phyloP scores from a whole-genome alignment of 495 filamentous ascomycete genomes.

The Aspergillus carlsbadensis region DNA sequence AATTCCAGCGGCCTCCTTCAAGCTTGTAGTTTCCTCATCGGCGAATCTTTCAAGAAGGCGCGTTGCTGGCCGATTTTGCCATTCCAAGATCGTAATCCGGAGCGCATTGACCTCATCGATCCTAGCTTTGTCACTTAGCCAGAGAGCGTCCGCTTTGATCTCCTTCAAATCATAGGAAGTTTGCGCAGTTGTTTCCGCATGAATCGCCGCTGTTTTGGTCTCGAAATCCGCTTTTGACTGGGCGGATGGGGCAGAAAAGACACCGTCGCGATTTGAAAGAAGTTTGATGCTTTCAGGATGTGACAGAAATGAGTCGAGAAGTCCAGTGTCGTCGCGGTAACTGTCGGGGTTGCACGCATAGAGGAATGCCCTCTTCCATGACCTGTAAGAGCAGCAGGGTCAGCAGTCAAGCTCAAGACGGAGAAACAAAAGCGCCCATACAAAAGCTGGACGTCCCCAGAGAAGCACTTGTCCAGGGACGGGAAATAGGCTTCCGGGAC shows the following conservation, averaged over 20 bases:
- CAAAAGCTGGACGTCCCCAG: constrained; percentile 58
- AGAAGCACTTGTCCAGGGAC: constrained; percentile 62
- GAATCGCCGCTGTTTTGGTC: constrained; percentile 86
- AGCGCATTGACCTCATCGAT: constrained; percentile 84
- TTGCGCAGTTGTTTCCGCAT: constrained; percentile 69
- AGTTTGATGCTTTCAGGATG: constrained; percentile 64
- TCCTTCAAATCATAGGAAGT: constrained; percentile 71
- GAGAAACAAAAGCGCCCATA: constrained; percentile 33
- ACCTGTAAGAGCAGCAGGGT: constrained; percentile 45
- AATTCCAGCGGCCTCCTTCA: constrained; percentile 64
- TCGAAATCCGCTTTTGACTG: constrained; percentile 74
- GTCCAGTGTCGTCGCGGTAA: constrained; percentile 45
- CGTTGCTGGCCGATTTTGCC: constrained; percentile 66
- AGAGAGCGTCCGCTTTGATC: constrained; percentile 82
- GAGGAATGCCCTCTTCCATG: constrained; percentile 73
- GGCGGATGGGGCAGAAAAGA: constrained; percentile 57
- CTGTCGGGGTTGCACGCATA: constrained; percentile 56
- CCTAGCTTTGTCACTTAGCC: constrained; percentile 72
- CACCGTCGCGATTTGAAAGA: constrained; percentile 61
- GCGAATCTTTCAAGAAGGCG: constrained; percentile 66
- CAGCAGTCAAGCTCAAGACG: constrained; percentile 1
- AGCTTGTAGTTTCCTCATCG: constrained; percentile 63
- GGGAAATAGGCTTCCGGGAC: constrained; percentile 59
- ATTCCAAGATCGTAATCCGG: constrained; percentile 77
- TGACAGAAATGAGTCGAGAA: constrained; percentile 62